These are phyloP conservation scores for Abelmoschus esculentus DNA, from an alignment of 345 rosid species.

Conservation along the genomic window DNA sequence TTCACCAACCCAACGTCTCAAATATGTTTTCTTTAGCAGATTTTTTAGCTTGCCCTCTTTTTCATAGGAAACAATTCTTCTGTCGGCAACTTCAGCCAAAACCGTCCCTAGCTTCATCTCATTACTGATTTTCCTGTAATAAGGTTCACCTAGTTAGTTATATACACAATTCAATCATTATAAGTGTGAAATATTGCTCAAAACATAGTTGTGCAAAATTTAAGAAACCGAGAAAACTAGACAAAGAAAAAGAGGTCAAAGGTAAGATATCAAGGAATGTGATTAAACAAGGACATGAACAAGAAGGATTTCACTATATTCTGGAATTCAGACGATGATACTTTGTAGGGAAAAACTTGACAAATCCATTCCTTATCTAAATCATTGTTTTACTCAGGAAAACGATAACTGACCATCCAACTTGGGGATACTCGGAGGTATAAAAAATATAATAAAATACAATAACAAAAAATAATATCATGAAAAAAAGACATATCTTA, in stretches of 20 bases:
- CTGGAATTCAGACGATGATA: background rate
- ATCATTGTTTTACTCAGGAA: background rate
- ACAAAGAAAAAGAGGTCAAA: background rate
- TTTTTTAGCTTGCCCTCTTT: slow-evolving; percentile 26
- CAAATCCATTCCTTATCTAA: background rate
- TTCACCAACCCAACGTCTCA: slow-evolving; percentile 67
- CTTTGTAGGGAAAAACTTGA: background rate
- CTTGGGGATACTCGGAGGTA: background rate
- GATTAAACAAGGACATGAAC: background rate
- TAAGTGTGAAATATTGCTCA: background rate
- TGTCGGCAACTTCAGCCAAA: slow-evolving; percentile 25
- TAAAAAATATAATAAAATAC: background rate
- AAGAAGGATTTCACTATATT: background rate
- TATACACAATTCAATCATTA: background rate
- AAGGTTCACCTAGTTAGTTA: background rate
- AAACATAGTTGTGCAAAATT: background rate
- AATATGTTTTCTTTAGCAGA: slow-evolving; percentile 68
- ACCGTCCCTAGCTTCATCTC: slow-evolving; percentile 38
- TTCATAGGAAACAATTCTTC: slow-evolving; percentile 29
- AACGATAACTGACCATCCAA: background rate
- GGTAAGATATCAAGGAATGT: background rate
- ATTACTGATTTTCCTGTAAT: slow-evolving; percentile 42
- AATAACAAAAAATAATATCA: background rate
- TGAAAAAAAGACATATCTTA: slow-evolving; percentile 22
- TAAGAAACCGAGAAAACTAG: background rate